Evolutionary conservation across 192 early-diverging fungal genomes (phyloP).

Genomic region (Backusella liffmaniae): DNA sequence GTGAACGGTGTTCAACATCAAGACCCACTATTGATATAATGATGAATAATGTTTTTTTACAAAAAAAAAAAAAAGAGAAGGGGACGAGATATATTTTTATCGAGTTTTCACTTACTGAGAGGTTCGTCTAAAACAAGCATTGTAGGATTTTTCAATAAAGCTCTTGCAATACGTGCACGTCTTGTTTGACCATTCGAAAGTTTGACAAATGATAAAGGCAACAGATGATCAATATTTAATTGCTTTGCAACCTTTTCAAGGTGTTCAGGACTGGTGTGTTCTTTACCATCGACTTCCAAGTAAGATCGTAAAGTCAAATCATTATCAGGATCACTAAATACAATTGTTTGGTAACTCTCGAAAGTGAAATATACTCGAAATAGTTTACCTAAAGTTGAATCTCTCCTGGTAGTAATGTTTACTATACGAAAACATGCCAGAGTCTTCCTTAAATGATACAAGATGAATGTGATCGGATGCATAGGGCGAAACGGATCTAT

Average conservation of each 20-base stretch:
- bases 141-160: slow-evolving; percentile 26
- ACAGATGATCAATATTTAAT: slow-evolving; percentile 28
- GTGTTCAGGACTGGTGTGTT: slow-evolving; percentile 4
- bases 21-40: slow-evolving; percentile 46
- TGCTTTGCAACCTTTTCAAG: slow-evolving; percentile 18
- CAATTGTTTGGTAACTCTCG: neutral
- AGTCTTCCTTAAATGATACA: slow-evolving; percentile 33
- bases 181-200: slow-evolving; percentile 49
- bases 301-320: slow-evolving; percentile 29
- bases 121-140: slow-evolving; percentile 53
- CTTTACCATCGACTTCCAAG: slow-evolving; percentile 4
- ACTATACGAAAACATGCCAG: slow-evolving; percentile 25
- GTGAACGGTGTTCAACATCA: slow-evolving; percentile 44
- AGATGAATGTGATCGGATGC: slow-evolving; percentile 30
- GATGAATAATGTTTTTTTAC: neutral
- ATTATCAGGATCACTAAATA: slow-evolving; percentile 33
- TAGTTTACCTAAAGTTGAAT: slow-evolving; percentile 45
- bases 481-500: slow-evolving; percentile 15
- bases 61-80: neutral
- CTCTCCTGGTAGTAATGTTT: slow-evolving; percentile 50
- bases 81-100: neutral
- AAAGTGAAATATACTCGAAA: neutral
- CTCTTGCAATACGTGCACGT: slow-evolving; percentile 43
- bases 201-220: slow-evolving; percentile 43
- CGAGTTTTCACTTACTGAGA: slow-evolving; percentile 40